Evolutionary conservation across 148 eudicot species (phyloP).

Genomic region (Pouteria glomerata): DNA sequence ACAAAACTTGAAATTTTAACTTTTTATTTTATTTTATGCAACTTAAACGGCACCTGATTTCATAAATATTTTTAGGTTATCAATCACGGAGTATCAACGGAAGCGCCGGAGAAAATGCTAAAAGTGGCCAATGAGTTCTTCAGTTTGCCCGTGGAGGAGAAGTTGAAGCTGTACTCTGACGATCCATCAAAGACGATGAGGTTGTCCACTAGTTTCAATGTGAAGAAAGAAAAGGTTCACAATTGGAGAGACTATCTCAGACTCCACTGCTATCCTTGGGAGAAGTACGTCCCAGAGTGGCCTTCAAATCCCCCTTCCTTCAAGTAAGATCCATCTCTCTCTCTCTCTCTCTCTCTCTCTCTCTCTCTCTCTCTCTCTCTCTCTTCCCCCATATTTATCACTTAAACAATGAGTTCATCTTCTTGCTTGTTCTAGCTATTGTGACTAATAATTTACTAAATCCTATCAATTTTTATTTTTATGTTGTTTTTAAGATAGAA

Average conservation of each 20-base stretch:
- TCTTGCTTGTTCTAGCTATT: too few relatives aligned
- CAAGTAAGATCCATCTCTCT: slow-evolving; percentile 41
- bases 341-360: not conserved
- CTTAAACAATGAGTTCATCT: too few relatives aligned
- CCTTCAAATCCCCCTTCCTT: slow-evolving; percentile 57
- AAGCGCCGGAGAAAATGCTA: slow-evolving; percentile 37
- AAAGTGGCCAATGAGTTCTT: slow-evolving; percentile 45
- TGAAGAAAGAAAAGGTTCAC: slow-evolving; percentile 52
- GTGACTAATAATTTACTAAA: too few relatives aligned
- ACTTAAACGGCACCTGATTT: too few relatives aligned
- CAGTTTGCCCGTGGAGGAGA: slow-evolving; percentile 54
- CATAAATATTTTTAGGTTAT: slow-evolving; percentile 58
- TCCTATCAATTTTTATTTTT: too few relatives aligned
- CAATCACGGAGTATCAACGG: slow-evolving; percentile 55
- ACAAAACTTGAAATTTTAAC: too few relatives aligned
- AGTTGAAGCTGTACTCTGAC: slow-evolving; percentile 63
- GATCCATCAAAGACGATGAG: slow-evolving; percentile 58
- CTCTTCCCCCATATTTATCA: too few relatives aligned
- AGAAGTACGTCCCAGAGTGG: slow-evolving; percentile 48
- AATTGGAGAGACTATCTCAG: slow-evolving; percentile 84
- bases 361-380: too few relatives aligned
- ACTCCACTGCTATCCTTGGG: slow-evolving; percentile 72
- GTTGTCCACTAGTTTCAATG: slow-evolving; percentile 63
- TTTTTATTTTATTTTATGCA: too few relatives aligned
- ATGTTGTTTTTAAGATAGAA: too few relatives aligned